Conservation (phyloP, 495 filamentous ascomycete species). For the Articulospora tetracladia region DNA sequence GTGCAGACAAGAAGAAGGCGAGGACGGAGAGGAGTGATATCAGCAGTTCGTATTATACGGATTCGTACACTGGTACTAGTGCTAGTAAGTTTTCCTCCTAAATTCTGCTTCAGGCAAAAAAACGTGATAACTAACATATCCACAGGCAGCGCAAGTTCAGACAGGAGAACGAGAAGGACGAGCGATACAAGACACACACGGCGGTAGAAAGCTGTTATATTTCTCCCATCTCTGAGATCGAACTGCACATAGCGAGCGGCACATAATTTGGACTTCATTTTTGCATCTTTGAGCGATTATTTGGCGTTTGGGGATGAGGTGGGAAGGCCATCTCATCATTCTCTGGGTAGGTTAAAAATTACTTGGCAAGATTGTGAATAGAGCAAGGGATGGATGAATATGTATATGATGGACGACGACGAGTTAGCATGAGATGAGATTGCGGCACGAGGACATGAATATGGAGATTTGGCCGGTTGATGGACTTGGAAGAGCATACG, state of each 20-base stretch:
- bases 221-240: neutral
- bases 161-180: slow-evolving; percentile 34
- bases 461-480: too few species aligned
- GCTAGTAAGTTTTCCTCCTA: slow-evolving; percentile 37
- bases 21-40: slow-evolving; percentile 40
- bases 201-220: neutral
- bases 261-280: neutral
- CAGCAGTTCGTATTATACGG: slow-evolving; percentile 41
- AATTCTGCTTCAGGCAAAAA: neutral
- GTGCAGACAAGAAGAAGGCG: slow-evolving; percentile 49
- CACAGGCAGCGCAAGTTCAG: slow-evolving; percentile 41
- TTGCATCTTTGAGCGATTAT: slow-evolving; percentile 5
- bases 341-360: too few species aligned
- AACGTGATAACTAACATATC: slow-evolving; percentile 28
- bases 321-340: neutral
- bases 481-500: too few species aligned
- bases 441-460: neutral
- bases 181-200: slow-evolving; percentile 24
- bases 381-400: neutral
- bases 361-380: neutral
- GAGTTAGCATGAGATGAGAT: neutral
- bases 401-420: slow-evolving; percentile 1
- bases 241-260: neutral
- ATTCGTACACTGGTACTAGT: slow-evolving; percentile 40
- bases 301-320: slow-evolving; percentile 1